A percentile compares a stretch with the other conserved stretches of the same genome.
phyloP scores from a whole-genome alignment of 257 asterid species.

The Solanum lignicaule region DNA sequence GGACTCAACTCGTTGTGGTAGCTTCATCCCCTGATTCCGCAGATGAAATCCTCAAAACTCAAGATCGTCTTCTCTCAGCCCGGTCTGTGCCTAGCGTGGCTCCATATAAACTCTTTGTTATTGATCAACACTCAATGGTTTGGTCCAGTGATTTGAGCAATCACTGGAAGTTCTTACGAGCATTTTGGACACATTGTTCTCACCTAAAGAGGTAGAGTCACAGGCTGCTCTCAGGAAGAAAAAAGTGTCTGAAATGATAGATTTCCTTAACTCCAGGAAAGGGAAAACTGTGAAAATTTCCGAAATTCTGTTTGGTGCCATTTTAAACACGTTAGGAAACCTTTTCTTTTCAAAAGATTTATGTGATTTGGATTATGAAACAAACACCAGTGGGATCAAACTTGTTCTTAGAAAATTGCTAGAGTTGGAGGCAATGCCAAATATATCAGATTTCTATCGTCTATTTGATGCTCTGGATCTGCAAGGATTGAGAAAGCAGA shows the following conservation, averaged over 20 bases:
- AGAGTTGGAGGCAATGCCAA: background rate
- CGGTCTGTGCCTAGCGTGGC: slow-evolving; percentile 14
- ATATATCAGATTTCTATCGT: too few relatives aligned
- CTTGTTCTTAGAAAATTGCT: slow-evolving; percentile 7
- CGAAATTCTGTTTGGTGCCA: slow-evolving; percentile 11
- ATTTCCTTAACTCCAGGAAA: slow-evolving; percentile 9
- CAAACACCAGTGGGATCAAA: slow-evolving; percentile 2
- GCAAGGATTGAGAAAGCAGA: too few relatives aligned
- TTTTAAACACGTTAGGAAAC: slow-evolving; percentile 25
- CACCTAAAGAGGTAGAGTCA: slow-evolving; percentile 15
- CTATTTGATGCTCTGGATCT: too few relatives aligned
- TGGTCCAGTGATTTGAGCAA: slow-evolving; percentile 20
- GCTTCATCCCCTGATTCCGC: slow-evolving; percentile 39
- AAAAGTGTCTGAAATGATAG: slow-evolving; percentile 26
- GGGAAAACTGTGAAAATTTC: slow-evolving; percentile 13
- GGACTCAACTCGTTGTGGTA: slow-evolving; percentile 18
- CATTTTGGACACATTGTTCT: slow-evolving; percentile 24
- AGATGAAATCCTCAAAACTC: slow-evolving; percentile 19
- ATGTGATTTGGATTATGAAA: slow-evolving; percentile 4
- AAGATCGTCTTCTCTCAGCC: slow-evolving; percentile 19
- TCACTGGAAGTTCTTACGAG: slow-evolving; percentile 14
- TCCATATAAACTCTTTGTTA: background rate
- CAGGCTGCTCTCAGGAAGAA: background rate
- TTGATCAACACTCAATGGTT: slow-evolving; percentile 9
- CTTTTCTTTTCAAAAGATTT: slow-evolving; percentile 18